Conservation (phyloP, 768 basidiomycete species). For the Kwoniella dejecticola region DNA sequence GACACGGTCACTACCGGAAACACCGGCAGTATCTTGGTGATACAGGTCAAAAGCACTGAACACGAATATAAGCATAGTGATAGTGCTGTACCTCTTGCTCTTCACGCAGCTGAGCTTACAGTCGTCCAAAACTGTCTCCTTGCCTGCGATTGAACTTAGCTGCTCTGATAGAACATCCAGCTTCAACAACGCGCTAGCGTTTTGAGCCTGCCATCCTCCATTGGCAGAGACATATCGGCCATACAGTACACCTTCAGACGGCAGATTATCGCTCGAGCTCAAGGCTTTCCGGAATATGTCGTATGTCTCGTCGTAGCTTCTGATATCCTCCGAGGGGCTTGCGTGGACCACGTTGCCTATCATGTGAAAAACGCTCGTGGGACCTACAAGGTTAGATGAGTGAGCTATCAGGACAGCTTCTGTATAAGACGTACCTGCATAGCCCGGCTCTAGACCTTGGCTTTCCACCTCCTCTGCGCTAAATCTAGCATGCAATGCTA, state of each 20-base stretch:
- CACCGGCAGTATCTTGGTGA: conserved; percentile 2
- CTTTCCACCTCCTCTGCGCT: background rate
- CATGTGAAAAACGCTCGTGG: conserved; percentile 1
- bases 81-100: background rate
- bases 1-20: conserved; percentile 4
- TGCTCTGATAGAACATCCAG: conserved; percentile 5
- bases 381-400: background rate
- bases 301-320: background rate
- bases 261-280: background rate
- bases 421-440: background rate
- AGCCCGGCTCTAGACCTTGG: conserved; percentile 2
- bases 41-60: conserved; percentile 1
- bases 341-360: background rate
- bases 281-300: conserved; percentile 1
- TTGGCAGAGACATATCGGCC: background rate
- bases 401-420: background rate
- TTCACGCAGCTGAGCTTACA: too few relatives aligned
- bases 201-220: background rate
- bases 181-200: background rate
- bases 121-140: conserved; percentile 1
- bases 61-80: background rate
- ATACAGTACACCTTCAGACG: conserved; percentile 4
- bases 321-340: background rate
- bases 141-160: background rate
- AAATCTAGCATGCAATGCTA: background rate